Evolutionary conservation across 1,284 basidiomycete genomes (phyloP), one percentile per base, ranked within the genome.

Genomic region (Tranzscheliella williamsii): DNA sequence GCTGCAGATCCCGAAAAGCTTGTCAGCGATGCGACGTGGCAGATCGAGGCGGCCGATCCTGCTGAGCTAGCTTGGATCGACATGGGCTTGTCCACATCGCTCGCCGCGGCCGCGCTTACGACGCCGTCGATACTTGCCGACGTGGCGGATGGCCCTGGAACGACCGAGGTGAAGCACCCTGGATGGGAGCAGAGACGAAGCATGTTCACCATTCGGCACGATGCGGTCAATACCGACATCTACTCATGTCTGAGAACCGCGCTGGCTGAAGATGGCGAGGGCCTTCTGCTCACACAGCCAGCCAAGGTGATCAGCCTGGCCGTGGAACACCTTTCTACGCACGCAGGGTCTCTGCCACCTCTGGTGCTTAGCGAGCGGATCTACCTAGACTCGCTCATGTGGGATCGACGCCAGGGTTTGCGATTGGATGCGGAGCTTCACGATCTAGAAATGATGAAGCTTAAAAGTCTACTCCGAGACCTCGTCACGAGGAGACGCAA

Each of bases 341-440:
- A 33, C 7, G 40, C 42, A 1, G 51, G 42, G 4, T 34, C 38
- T 8, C 42, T 37, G 9, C 32, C 49, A 17, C 54, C 49, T 1
- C 52, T 65, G 16, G 36, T 38, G 18, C 42, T 65, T 36, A 38
- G 60, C 21, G 49, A 58, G 21, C 38, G 45, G 35, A 47, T 65
- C n/a, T 38, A 55, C 21, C 44, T 65, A n/a, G 61, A 65, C 23
- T 58, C 61, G 23, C 24, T 65, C 12, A 58, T 65, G 55, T 65
- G 61, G 61, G 48, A 60, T 26, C 45, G 48, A 2, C 42, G 61
- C 15, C 43, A 49, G 8, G 61, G 61, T 11, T 29, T 55, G n/a
- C 42, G 61, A 8, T 38, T 65, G 18, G 55, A 58, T 16, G 32
- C 61, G 15, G 61, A 65, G 35, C 24, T 54, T 16, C 40, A 36